Evolutionary conservation across 805 yeast species (phyloP), one percentile per base, ranked within the genome.

Genomic region (Lachancea sp.): DNA sequence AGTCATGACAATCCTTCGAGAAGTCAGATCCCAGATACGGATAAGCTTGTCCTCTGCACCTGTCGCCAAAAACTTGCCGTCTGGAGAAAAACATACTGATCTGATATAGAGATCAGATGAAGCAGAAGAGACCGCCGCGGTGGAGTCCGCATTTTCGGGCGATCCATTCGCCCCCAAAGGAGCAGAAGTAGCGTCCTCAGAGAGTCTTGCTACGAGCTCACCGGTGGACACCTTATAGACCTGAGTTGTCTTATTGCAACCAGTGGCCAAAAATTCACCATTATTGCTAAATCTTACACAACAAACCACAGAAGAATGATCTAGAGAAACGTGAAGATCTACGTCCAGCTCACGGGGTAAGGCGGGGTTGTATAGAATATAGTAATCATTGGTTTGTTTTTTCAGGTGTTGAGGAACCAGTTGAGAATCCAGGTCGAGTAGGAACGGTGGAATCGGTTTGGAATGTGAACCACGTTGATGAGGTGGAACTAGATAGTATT

Each of bases 41-140:
- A 92, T 92, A 49, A 83, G 74, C 62, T 82, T 83, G 63, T 83
- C 94, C 64, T 83, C 94, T 29, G 92, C 90, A 59, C 94, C 98
- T 8, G 97, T 88, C 23, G 97, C 97, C 55, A 90, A 72, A 56
- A 77, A 84, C 67, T 86, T 85, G 39, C 89, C 89, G 66, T 90
- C 96, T 36, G 98, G 97, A 3, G 95, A 83, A 69, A 90, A 90
- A 62, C 97, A 89, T 40, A 92, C 97, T 2, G 95, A 84, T 56
- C 98, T 77, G 51, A 90, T 89, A 67, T 90, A 90, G 56, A 90
- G 71, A 64, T 90, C 97, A 40, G 85, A 50, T 3, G 62, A 59
- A 3, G 62, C 58, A 11, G 45, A 30, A 11, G 88, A 77, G 15
- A 54, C 51, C 16, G 56, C 51, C 22, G 47, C 46, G 31, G 54